These are phyloP conservation scores for Musa itinerans DNA, from an alignment of 176 grass and related monocot genomes.

Conservation along the genomic window DNA sequence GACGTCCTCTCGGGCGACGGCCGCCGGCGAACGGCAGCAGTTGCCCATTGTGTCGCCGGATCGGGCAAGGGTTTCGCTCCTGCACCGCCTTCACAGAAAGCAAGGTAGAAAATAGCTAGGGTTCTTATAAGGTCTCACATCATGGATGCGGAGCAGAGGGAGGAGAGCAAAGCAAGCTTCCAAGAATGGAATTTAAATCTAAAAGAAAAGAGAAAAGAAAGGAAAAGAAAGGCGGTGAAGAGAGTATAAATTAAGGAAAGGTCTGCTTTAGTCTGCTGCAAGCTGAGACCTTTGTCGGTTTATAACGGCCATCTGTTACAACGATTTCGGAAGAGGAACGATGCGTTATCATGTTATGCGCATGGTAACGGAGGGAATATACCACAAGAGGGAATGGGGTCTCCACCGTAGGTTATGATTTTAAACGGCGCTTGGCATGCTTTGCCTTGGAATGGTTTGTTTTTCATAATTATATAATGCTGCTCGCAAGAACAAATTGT, in stretches of 20 bases:
- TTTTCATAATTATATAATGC: too few relatives aligned
- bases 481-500: too few relatives aligned
- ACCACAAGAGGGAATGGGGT: too few relatives aligned
- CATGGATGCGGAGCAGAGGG: conserved; percentile 7
- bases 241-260: conserved; percentile 16
- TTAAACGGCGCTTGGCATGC: too few relatives aligned
- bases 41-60: conserved; percentile 50
- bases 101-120: conserved; percentile 33
- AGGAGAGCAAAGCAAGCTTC: background rate
- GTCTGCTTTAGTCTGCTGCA: conserved; percentile 20
- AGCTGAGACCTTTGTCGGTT: conserved; percentile 49
- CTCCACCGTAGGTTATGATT: too few relatives aligned
- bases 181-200: conserved; percentile 19
- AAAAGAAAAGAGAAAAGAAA: conserved; percentile 5
- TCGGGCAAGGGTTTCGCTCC: background rate
- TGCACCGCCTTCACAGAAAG: background rate
- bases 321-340: too few relatives aligned
- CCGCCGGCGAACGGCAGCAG: conserved; percentile 89
- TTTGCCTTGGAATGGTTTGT: too few relatives aligned
- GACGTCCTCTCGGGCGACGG: conserved; percentile 84
- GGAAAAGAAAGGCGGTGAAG: background rate
- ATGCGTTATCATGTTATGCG: too few relatives aligned
- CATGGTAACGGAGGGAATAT: too few relatives aligned
- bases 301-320: background rate
- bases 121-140: conserved; percentile 38